Base-by-base conservation (phyloP, 805 yeast genomes). In the Kregervanrija delftensis region DNA sequence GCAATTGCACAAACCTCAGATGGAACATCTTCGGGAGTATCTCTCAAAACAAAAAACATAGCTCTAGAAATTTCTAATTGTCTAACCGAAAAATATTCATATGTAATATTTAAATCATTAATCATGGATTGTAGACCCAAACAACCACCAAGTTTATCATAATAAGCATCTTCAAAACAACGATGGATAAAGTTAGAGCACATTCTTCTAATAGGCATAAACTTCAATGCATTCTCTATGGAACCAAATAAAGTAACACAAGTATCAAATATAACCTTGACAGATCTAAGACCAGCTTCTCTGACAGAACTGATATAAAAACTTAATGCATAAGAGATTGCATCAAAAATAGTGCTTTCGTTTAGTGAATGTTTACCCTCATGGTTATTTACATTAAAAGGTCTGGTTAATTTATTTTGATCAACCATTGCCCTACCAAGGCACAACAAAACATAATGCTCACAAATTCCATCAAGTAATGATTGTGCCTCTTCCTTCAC, bases 1-100 rank as follows among this genome's bases (percentile, higher is more conserved):
- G 98, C 96, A 46, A 78, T 74, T 2, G 74, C 75, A 35, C 88
- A 72, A 11, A 91, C 95, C 49, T 75, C 79, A 39, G 79, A 73
- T 0, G 98, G 97, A 2, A 91, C 93, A 39, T 90, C 95, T 2
- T 80, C 73, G 0, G 96, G 90, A 0, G 95, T 83, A 56, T 93
- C 99, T 57, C 95, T 77, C 49, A 91, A 68, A 3, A 91, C 95
- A 64, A 89, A 95, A 52, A 91, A 80, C 61, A 93, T 75, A 0
- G 96, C 88, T 39, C 96, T 75, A 2, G 87, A 79, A 32, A 93
- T 71, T 58, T 93, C 98, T 52, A 85, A 74, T 57, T 89, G 96
- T 33, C 91, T 76, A 38, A 79, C 75, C 44, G 76, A 74, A 58
- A 91, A 79, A 81, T 96, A 89, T 2, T 71, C 66, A 3, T 79